These are phyloP conservation scores for Colletotrichum agaves DNA, from an alignment of 2,329 filamentous ascomycete genomes.

Conservation along the genomic window DNA sequence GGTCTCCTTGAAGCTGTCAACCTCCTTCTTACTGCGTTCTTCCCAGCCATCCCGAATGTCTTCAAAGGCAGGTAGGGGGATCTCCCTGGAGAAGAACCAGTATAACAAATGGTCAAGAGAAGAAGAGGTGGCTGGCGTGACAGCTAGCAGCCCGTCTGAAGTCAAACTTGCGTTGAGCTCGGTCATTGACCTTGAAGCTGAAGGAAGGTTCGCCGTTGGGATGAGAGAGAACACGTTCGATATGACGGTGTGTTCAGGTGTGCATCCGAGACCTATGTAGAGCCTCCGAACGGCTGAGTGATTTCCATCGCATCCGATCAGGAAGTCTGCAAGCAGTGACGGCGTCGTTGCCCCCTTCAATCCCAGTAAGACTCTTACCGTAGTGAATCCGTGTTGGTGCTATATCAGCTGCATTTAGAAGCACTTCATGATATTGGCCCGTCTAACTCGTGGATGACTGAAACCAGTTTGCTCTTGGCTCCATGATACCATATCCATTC, in stretches of 20 bases:
- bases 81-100: constrained; percentile 46
- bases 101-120: constrained; percentile 43
- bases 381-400: constrained; percentile 18
- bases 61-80: constrained; percentile 41
- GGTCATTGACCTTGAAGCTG: constrained; percentile 25
- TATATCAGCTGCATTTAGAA: constrained; percentile 1
- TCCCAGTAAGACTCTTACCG: background rate
- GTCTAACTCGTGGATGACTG: constrained; percentile 14
- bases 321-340: constrained; percentile 47
- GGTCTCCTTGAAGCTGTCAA: constrained; percentile 45
- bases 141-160: constrained; percentile 42
- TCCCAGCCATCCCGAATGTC: constrained; percentile 47
- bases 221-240: constrained; percentile 40
- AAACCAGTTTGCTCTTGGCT: constrained; percentile 26
- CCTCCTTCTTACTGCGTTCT: constrained; percentile 43
- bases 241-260: constrained; percentile 49
- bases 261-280: constrained; percentile 42
- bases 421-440: constrained; percentile 20
- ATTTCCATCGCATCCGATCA: constrained; percentile 53
- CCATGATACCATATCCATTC: constrained; percentile 23
- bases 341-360: constrained; percentile 1
- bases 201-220: constrained; percentile 38
- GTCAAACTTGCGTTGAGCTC: constrained; percentile 46
- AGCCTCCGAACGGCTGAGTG: constrained; percentile 48
- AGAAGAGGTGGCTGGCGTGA: constrained; percentile 42